Percentiles rank a stretch among this genome's conserved stretches.
phyloP scores from a whole-genome alignment of 2,329 filamentous ascomycete genomes.

The Aspergillus pseudonomiae region DNA sequence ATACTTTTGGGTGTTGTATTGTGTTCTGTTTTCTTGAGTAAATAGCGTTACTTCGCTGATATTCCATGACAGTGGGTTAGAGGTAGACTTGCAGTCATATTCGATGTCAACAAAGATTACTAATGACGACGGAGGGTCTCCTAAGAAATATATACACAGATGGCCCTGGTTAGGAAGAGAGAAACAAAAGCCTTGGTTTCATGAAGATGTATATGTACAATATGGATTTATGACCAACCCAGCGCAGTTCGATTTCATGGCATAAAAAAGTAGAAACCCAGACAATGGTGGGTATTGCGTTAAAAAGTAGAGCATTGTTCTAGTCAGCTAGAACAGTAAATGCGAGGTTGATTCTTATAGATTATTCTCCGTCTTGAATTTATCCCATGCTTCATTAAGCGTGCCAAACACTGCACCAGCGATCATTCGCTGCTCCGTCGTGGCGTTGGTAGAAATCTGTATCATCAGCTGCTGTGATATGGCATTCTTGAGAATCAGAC shows the following conservation, averaged over 20 bases:
- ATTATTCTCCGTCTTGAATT: conserved; percentile 66
- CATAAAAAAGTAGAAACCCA: neutral
- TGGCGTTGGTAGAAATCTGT: conserved; percentile 64
- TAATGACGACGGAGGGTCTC: neutral
- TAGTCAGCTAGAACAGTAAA: neutral
- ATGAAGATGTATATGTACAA: conserved; percentile 3
- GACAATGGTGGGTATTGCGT: neutral
- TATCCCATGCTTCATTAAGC: conserved; percentile 70
- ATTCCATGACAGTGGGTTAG: neutral
- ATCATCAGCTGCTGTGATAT: conserved; percentile 1
- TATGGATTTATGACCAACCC: neutral
- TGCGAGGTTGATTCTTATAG: conserved; percentile 39
- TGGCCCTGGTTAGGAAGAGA: neutral
- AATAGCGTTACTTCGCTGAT: neutral
- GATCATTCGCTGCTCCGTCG: conserved; percentile 69
- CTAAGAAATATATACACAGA: neutral
- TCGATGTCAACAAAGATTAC: neutral
- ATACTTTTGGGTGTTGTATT: neutral
- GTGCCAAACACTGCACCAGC: conserved; percentile 66
- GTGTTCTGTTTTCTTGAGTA: neutral
- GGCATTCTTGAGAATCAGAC: conserved; percentile 32
- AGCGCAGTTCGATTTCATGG: neutral
- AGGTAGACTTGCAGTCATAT: neutral
- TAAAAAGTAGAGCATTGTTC: conserved; percentile 4
- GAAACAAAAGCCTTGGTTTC: neutral